These are phyloP conservation scores for Kodamaea sagamina DNA, from an alignment of 805 yeast genomes.

Conservation along the genomic window DNA sequence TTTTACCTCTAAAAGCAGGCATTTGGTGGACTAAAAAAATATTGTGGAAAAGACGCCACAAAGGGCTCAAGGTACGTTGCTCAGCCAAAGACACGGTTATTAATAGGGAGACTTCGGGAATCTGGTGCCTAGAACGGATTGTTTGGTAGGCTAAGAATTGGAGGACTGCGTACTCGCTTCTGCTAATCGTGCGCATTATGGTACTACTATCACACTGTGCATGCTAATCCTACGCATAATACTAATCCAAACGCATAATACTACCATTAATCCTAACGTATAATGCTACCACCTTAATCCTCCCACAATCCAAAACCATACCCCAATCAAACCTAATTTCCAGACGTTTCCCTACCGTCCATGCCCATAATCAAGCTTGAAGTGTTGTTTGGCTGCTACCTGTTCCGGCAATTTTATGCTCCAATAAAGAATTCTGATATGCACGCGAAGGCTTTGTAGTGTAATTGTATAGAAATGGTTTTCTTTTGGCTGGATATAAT, in stretches of 20 bases:
- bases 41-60: not conserved
- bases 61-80: constrained; percentile 4
- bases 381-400: not conserved
- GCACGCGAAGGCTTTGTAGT: constrained; percentile 3
- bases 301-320: no score
- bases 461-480: not conserved
- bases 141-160: no score
- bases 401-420: not conserved
- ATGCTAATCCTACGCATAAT: no score
- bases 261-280: no score
- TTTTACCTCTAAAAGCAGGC: not conserved
- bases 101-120: not conserved
- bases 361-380: not conserved
- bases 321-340: no score
- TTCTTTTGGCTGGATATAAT: no score
- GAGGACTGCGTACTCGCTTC: no score
- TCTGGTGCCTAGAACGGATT: no score
- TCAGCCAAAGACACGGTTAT: not conserved
- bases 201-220: no score
- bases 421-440: constrained; percentile 1
- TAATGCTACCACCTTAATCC: no score
- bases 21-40: constrained; percentile 1
- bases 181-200: no score
- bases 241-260: no score
- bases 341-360: not conserved